phyloP scores from a whole-genome alignment of 2,329 filamentous ascomycete genomes.

The Fusarium pseudoanthophilum region DNA sequence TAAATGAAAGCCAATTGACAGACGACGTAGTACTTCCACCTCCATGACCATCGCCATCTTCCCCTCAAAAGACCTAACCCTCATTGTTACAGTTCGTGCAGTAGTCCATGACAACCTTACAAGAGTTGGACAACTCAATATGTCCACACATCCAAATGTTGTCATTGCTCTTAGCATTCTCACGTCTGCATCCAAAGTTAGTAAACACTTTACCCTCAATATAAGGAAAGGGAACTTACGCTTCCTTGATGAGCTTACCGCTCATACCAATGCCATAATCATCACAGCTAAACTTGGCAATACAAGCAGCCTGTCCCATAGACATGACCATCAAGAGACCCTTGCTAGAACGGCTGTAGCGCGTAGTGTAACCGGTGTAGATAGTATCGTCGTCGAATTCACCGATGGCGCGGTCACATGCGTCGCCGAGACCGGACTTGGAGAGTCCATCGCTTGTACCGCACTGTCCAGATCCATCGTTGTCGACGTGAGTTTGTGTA shows the following conservation, averaged over 20 bases:
- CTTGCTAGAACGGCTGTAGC: constrained; percentile 12
- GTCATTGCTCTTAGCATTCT: constrained; percentile 4
- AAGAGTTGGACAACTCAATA: constrained; percentile 16
- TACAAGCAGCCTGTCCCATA: constrained; percentile 1
- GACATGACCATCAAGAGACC: constrained; percentile 5
- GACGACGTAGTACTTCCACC: rapidly evolving
- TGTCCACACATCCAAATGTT: constrained; percentile 23
- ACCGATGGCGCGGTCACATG: constrained; percentile 13
- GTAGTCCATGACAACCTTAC: constrained; percentile 18
- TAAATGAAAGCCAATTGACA: not conserved
- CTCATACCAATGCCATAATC: constrained; percentile 31
- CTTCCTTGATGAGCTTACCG: constrained; percentile 11
- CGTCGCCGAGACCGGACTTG: constrained; percentile 1
- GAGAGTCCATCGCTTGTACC: constrained; percentile 12
- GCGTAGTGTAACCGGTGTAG: constrained; percentile 11
- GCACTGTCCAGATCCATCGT: constrained; percentile 9
- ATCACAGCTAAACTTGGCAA: constrained; percentile 26
- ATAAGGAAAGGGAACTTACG: not conserved
- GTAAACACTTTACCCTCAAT: rapidly evolving
- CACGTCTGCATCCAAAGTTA: not conserved
- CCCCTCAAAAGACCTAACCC: not conserved
- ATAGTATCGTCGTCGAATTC: constrained; percentile 5
- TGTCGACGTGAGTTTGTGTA: constrained; percentile 6
- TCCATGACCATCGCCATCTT: rapidly evolving
- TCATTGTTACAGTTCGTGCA: constrained; percentile 11